Percentiles rank a stretch among this genome's conserved stretches.
These are phyloP conservation scores for Suhomyces emberorum DNA, from an alignment of 805 yeast genomes.

Conservation along the genomic window DNA sequence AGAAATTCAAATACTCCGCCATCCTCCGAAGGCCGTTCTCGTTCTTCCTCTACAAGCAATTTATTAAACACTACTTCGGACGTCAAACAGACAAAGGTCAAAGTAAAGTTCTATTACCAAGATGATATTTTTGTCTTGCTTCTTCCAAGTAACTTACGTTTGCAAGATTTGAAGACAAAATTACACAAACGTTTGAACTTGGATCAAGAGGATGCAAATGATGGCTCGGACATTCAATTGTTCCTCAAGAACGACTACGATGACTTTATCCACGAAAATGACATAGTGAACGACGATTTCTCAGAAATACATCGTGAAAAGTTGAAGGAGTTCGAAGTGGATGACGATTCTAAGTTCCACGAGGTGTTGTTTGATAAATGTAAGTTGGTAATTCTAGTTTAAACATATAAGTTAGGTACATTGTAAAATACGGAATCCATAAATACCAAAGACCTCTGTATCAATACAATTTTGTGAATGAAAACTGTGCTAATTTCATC, in stretches of 20 bases:
- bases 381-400: slow-evolving; percentile 33
- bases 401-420: too few species aligned
- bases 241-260: slow-evolving; percentile 43
- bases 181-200: slow-evolving; percentile 47
- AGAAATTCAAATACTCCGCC: slow-evolving; percentile 28
- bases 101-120: slow-evolving; percentile 72
- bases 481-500: too few species aligned
- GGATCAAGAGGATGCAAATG: slow-evolving; percentile 18
- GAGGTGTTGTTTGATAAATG: slow-evolving; percentile 40
- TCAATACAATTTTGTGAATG: too few species aligned
- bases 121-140: slow-evolving; percentile 79
- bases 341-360: slow-evolving; percentile 39
- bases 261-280: slow-evolving; percentile 32
- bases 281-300: slow-evolving; percentile 27
- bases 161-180: slow-evolving; percentile 49
- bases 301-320: slow-evolving; percentile 22
- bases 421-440: too few species aligned
- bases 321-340: slow-evolving; percentile 35
- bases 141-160: slow-evolving; percentile 46
- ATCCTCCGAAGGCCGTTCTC: slow-evolving; percentile 10
- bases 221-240: slow-evolving; percentile 23
- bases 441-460: too few species aligned
- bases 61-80: slow-evolving; percentile 1
- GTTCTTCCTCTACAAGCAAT: slow-evolving; percentile 12
- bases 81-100: slow-evolving; percentile 37